Evolutionary conservation across 2,329 filamentous ascomycete genomes (phyloP).

Genomic region (Erysiphe neolycopersici): DNA sequence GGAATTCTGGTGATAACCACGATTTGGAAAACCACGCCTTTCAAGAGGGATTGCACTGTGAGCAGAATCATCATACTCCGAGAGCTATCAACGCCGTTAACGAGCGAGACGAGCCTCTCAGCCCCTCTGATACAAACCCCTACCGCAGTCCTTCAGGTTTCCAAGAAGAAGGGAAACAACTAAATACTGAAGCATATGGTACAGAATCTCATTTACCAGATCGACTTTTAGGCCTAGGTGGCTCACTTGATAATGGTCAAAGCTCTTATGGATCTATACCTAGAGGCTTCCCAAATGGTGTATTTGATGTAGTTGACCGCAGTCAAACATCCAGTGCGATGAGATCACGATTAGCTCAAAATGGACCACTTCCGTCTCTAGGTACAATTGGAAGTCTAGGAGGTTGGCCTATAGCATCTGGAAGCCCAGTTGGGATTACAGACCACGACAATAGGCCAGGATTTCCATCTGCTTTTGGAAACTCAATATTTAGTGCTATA

Average conservation of each 20-base stretch:
- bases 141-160: slow-evolving; percentile 87
- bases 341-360: slow-evolving; percentile 38
- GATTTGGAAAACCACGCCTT: slow-evolving; percentile 32
- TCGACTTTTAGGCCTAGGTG: slow-evolving; percentile 24
- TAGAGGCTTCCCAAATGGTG: slow-evolving; percentile 20
- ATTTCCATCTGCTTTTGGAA: slow-evolving; percentile 38
- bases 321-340: slow-evolving; percentile 82
- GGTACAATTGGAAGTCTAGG: slow-evolving; percentile 20
- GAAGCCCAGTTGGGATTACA: slow-evolving; percentile 36
- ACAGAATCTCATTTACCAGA: slow-evolving; percentile 16
- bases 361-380: slow-evolving; percentile 32
- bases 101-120: slow-evolving; percentile 44
- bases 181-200: slow-evolving; percentile 17
- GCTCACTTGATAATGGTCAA: slow-evolving; percentile 23
- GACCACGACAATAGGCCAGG: slow-evolving; percentile 30
- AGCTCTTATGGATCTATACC: slow-evolving; percentile 27
- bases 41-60: slow-evolving; percentile 24
- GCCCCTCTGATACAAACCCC: slow-evolving; percentile 86
- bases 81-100: slow-evolving; percentile 9
- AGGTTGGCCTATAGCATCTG: slow-evolving; percentile 20
- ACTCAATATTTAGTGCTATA: slow-evolving; percentile 51
- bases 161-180: slow-evolving; percentile 37
- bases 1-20: slow-evolving; percentile 27
- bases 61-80: slow-evolving; percentile 17
- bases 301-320: slow-evolving; percentile 47